These are phyloP conservation scores for Rhodotorula mucilaginosa DNA, from an alignment of 1,284 basidiomycete species.

Conservation along the genomic window DNA sequence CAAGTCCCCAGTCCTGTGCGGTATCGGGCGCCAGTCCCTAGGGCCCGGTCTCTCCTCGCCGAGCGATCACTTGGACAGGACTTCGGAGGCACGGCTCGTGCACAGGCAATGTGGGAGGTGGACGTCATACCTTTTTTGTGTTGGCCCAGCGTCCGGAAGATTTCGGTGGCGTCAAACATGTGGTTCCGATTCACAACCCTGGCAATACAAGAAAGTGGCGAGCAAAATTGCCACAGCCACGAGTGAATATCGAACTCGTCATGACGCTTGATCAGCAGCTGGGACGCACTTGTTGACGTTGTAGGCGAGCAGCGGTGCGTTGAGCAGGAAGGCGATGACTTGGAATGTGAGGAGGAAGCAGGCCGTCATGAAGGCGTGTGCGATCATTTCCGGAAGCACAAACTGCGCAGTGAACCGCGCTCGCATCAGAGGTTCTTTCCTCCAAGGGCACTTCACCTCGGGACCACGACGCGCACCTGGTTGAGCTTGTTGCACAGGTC, in stretches of 20 bases:
- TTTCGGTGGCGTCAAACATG: constrained; percentile 99
- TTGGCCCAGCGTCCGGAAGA: constrained; percentile 87
- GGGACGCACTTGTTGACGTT: constrained; percentile 87
- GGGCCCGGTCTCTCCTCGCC: too few species aligned
- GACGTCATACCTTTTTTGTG: constrained; percentile 74
- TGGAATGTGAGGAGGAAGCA: constrained; percentile 87
- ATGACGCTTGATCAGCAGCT: not conserved
- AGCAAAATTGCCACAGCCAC: not conserved
- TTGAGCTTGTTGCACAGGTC: constrained; percentile 99
- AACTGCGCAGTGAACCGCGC: constrained; percentile 60
- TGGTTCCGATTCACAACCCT: constrained; percentile 92
- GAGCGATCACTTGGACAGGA: too few species aligned
- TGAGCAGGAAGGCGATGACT: constrained; percentile 91
- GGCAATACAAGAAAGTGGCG: constrained; percentile 1
- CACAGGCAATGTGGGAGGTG: not conserved
- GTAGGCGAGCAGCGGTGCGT: constrained; percentile 82
- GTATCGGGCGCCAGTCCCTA: too few species aligned
- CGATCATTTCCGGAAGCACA: constrained; percentile 92
- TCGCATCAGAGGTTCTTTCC: not conserved
- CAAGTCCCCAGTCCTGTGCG: too few species aligned
- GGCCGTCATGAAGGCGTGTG: constrained; percentile 84
- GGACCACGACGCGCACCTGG: constrained; percentile 60
- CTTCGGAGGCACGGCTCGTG: not conserved
- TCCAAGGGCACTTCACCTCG: not conserved
- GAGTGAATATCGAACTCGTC: not conserved